Conservation (phyloP, 345 rosid genomes). For the Abelmoschus esculentus region DNA sequence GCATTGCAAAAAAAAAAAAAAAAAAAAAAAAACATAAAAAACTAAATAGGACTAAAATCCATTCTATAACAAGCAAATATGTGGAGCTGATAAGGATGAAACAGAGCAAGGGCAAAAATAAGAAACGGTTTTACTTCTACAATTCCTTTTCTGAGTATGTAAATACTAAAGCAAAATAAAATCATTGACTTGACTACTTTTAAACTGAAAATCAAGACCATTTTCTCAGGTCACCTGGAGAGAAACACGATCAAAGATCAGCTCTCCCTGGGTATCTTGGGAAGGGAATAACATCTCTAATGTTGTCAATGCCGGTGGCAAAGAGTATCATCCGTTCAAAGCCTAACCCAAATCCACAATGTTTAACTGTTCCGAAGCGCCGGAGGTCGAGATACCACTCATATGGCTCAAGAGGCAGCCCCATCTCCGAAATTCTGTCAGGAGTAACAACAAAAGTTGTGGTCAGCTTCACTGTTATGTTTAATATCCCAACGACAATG, state of each 20-base stretch:
- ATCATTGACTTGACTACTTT: too few relatives aligned
- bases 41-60: background rate
- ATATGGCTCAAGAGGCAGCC: constrained; percentile 69
- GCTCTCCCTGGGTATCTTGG: constrained; percentile 94
- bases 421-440: constrained; percentile 64
- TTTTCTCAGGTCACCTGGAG: too few relatives aligned
- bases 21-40: too few relatives aligned
- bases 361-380: constrained; percentile 84
- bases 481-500: background rate
- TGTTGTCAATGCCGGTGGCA: constrained; percentile 91
- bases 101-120: too few relatives aligned
- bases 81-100: background rate
- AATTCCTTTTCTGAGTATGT: too few relatives aligned
- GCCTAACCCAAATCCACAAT: constrained; percentile 85
- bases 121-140: too few relatives aligned
- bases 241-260: constrained; percentile 50
- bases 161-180: too few relatives aligned
- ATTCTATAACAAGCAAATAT: too few relatives aligned
- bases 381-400: constrained; percentile 93
- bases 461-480: background rate
- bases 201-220: too few relatives aligned
- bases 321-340: constrained; percentile 92
- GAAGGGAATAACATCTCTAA: constrained; percentile 92
- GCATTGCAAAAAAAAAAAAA: too few relatives aligned
- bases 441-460: background rate